Percentiles rank a stretch among this genome's conserved stretches.
Evolutionary conservation across 108 stramenopile species (phyloP).

Genomic region (Schizochytrium sp.): DNA sequence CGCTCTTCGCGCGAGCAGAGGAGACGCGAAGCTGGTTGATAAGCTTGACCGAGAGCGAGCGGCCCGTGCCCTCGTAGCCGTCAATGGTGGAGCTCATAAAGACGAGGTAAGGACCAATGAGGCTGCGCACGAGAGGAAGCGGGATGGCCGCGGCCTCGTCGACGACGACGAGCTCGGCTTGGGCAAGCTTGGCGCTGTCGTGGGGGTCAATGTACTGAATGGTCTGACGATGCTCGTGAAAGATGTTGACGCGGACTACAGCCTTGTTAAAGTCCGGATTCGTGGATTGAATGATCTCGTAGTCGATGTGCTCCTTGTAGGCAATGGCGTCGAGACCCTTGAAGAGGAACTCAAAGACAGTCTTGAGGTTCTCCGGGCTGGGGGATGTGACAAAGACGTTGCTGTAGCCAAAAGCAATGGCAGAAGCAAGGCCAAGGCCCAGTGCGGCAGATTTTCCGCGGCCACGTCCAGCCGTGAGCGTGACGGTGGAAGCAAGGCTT

Average conservation of each 20-base stretch:
- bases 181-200: constrained; percentile 70
- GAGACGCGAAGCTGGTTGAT: constrained; percentile 80
- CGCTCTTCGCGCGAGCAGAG: constrained; percentile 36
- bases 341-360: constrained; percentile 90
- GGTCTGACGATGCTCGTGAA: constrained; percentile 76
- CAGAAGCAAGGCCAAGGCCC: constrained; percentile 89
- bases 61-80: constrained; percentile 98
- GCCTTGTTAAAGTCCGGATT: constrained; percentile 17
- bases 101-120: constrained; percentile 74
- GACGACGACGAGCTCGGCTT: constrained; percentile 89
- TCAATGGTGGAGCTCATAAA: constrained; percentile 93
- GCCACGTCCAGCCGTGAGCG: constrained; percentile 71
- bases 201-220: constrained; percentile 78
- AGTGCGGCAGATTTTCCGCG: constrained; percentile 97
- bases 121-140: constrained; percentile 73
- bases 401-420: constrained; percentile 84
- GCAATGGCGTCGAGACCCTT: constrained; percentile 83
- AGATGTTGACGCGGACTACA: constrained; percentile 31
- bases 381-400: constrained; percentile 91
- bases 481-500: constrained; percentile 30
- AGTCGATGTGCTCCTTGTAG: constrained; percentile 95
- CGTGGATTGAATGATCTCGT: constrained; percentile 38
- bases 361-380: constrained; percentile 88
- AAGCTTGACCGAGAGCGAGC: constrained; percentile 89
- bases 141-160: constrained; percentile 99